phyloP scores from a whole-genome alignment of 164 flowering plant genomes.

The Chimonanthus praecox region DNA sequence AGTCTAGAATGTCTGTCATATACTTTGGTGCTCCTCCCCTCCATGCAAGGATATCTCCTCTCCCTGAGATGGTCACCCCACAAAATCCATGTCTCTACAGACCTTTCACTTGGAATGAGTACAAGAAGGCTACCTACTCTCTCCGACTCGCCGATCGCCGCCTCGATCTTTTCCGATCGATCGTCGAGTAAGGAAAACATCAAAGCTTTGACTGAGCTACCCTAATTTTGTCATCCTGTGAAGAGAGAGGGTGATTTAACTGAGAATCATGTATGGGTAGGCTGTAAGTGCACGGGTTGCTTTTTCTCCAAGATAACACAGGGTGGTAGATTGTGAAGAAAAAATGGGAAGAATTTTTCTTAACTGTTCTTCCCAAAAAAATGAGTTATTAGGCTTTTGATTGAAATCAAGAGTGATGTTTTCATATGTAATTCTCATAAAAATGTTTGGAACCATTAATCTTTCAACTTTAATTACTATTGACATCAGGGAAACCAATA shows the following conservation, averaged over 20 bases:
- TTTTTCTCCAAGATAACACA: no score
- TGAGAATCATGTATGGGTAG: background rate
- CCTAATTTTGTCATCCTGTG: background rate
- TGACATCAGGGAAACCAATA: no score
- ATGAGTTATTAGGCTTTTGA: no score
- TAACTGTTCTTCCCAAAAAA: no score
- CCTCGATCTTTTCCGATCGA: slow-evolving; percentile 42
- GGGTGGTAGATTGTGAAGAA: background rate
- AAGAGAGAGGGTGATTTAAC: background rate
- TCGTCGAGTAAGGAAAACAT: background rate
- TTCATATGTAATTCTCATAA: no score
- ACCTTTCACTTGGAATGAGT: slow-evolving; percentile 75
- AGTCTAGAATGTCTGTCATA: slow-evolving; percentile 58
- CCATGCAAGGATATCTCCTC: slow-evolving; percentile 41
- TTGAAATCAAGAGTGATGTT: no score
- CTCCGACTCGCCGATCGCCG: slow-evolving; percentile 44
- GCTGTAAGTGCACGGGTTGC: background rate
- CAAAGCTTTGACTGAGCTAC: background rate
- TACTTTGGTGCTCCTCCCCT: slow-evolving; percentile 74
- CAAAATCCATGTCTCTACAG: slow-evolving; percentile 37
- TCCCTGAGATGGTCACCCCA: slow-evolving; percentile 39
- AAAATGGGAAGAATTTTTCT: background rate
- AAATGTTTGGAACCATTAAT: no score
- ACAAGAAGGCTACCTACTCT: slow-evolving; percentile 55
- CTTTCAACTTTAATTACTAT: no score